Evolutionary conservation across 1,284 basidiomycete genomes (phyloP).

Genomic region (Entoloma clypeatum): DNA sequence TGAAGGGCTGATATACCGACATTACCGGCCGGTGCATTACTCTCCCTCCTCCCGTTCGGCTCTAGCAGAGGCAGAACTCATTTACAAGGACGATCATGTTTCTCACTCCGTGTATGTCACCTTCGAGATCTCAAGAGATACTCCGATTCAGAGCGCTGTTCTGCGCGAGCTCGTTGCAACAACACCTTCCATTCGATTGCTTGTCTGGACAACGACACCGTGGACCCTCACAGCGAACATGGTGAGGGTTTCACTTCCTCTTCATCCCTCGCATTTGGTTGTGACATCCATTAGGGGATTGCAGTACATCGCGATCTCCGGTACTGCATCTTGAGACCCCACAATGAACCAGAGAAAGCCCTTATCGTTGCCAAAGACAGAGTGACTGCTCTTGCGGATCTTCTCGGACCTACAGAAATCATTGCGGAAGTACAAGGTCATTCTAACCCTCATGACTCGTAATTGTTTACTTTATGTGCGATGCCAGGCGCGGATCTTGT

Average conservation of each 20-base stretch:
- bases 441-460: not conserved
- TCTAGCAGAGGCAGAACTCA: slow-evolving; percentile 92
- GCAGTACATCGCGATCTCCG: slow-evolving; percentile 73
- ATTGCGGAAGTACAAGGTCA: slow-evolving; percentile 52
- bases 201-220: slow-evolving; percentile 99
- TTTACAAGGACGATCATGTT: slow-evolving; percentile 85
- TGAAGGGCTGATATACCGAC: slow-evolving; percentile 79
- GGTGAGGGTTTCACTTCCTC: slow-evolving; percentile 43
- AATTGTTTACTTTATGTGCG: not conserved
- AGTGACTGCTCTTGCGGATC: slow-evolving; percentile 44
- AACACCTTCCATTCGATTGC: slow-evolving; percentile 43
- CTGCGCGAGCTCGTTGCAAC: slow-evolving; percentile 23
- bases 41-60: slow-evolving; percentile 95
- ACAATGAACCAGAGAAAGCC: slow-evolving; percentile 29
- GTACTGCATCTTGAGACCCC: slow-evolving; percentile 61
- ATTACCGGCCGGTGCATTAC: slow-evolving; percentile 90
- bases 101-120: slow-evolving; percentile 87
- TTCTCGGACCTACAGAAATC: slow-evolving; percentile 51
- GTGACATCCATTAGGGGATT: slow-evolving; percentile 60
- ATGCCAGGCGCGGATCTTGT: slow-evolving; percentile 61
- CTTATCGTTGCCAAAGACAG: slow-evolving; percentile 75
- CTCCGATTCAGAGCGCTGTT: slow-evolving; percentile 14
- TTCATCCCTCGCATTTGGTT: slow-evolving; percentile 5
- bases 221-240: slow-evolving; percentile 98
- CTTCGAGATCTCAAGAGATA: slow-evolving; percentile 54